Percentiles rank a stretch among this genome's conserved stretches.
These are phyloP conservation scores for Coemansia sp. DNA, from an alignment of 192 early-diverging fungal species.

Conservation along the genomic window DNA sequence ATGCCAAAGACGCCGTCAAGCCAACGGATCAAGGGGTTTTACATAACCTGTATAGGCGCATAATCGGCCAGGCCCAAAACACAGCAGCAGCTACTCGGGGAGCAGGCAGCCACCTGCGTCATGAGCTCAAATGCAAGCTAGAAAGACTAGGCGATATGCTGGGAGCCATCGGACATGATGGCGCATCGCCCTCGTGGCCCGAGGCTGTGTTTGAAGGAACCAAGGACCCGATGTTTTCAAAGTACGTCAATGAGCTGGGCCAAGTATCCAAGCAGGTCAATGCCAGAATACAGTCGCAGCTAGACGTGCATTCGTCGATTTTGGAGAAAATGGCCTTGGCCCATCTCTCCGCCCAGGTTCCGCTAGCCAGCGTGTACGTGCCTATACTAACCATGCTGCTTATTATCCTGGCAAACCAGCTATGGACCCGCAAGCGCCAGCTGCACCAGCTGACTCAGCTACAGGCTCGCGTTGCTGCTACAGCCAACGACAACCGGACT, in stretches of 20 bases:
- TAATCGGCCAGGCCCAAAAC: constrained; percentile 4
- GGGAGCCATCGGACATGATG: constrained; percentile 4
- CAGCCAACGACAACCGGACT: neutral
- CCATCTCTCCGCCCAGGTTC: constrained; percentile 18
- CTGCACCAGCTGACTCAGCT: constrained; percentile 7
- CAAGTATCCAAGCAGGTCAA: constrained; percentile 30
- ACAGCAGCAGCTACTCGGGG: constrained; percentile 19
- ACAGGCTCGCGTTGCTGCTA: neutral
- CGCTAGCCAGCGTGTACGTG: constrained; percentile 31
- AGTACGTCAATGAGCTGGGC: constrained; percentile 32
- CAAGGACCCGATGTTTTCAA: constrained; percentile 20
- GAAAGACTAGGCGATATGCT: constrained; percentile 31
- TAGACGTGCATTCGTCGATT: constrained; percentile 26
- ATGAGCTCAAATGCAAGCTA: constrained; percentile 21
- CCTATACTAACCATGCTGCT: constrained; percentile 22
- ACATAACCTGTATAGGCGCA: constrained; percentile 1
- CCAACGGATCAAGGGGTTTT: neutral
- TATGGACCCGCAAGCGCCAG: constrained; percentile 20
- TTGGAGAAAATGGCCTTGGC: constrained; percentile 22
- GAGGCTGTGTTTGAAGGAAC: constrained; percentile 33
- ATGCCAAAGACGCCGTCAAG: constrained; percentile 1
- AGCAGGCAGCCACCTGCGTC: constrained; percentile 27
- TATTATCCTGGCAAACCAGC: constrained; percentile 5
- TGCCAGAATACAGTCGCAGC: constrained; percentile 21
- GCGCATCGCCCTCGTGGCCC: constrained; percentile 34